Conservation (phyloP, 371 early-diverging fungal species). For the Homolaphlyctis polyrhiza region DNA sequence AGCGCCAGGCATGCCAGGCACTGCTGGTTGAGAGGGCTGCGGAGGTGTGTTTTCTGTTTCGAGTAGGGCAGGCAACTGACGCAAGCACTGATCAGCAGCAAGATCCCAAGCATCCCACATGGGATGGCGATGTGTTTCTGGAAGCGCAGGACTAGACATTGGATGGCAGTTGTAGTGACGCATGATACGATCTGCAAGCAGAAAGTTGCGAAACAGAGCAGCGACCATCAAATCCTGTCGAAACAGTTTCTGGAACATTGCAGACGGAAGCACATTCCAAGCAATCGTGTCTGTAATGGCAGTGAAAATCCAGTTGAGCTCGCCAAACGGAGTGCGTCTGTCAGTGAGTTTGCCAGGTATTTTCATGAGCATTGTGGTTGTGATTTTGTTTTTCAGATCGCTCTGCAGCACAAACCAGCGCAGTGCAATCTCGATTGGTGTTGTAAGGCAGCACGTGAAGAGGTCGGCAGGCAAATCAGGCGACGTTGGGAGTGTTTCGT, state of each 20-base stretch:
- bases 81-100: constrained; percentile 89
- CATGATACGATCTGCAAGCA: constrained; percentile 94
- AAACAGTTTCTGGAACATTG: constrained; percentile 86
- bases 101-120: constrained; percentile 94
- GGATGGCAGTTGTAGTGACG: constrained; percentile 86
- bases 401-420: constrained; percentile 89
- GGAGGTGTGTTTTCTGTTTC: constrained; percentile 52
- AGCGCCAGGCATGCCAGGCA: not conserved
- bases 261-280: constrained; percentile 91
- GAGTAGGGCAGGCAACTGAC: constrained; percentile 72
- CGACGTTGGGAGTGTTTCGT: constrained; percentile 85
- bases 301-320: constrained; percentile 97
- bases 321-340: constrained; percentile 90
- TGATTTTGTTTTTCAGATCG: constrained; percentile 67
- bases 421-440: constrained; percentile 91
- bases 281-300: constrained; percentile 98
- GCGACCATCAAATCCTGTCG: constrained; percentile 95
- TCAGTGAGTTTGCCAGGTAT: constrained; percentile 88
- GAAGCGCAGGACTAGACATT: constrained; percentile 78
- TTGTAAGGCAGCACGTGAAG: constrained; percentile 93
- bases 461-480: constrained; percentile 94
- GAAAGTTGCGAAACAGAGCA: constrained; percentile 89
- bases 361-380: constrained; percentile 79
- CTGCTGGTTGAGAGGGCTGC: not conserved
- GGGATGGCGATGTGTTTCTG: constrained; percentile 88